Base-by-base conservation (phyloP, 257 asterid species). In the Parsonsia alboflavescens region DNA sequence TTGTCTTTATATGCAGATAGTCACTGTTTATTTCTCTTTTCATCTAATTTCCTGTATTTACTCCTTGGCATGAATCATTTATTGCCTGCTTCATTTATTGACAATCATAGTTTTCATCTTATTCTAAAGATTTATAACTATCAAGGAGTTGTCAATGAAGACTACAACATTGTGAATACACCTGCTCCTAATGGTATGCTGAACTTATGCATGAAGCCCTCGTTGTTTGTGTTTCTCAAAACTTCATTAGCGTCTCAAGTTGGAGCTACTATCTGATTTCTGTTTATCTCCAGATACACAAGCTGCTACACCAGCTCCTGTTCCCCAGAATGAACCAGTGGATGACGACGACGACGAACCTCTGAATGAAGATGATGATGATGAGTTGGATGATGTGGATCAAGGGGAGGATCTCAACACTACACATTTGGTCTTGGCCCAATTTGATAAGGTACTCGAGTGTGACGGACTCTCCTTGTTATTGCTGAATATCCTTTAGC, bases 271-370 rank as follows among this genome's bases (percentile, higher is more conserved):
- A 72, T 42, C 52, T 66, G 36, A 80, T 22, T 26, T 24, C 68
- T 86, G 76, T 72, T 21, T 44, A 21, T 73, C 59, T 77, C 56
- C 72, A 93, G 97, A 90, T 61, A 76, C 90, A 82, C 93, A 85
- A 83, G 97, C 93, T 16, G 92, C 97, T 75, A 93, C 98, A 80
- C 97, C 97, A 78, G 97, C 97, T 75, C 93, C 93, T 68, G 83
- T 82, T 73, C 73, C 52, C 67, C 96, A 79, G 84, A 93, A 85
- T 83, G 98, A 90, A 45, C 68, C 22, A 52, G 86, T 36, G 22
- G 96, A 93, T 78, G 97, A 88, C 44, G 98, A 92, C 10, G 97
- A 91, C 42, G 97, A 93, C 30, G 98, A 94, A 77, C 95, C 97
- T 54, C 80, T 94, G 90, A 94, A 94, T 77, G 98, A 91, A 85